Base-by-base conservation (phyloP, 148 eudicot species). In the Pouteria glomerata region DNA sequence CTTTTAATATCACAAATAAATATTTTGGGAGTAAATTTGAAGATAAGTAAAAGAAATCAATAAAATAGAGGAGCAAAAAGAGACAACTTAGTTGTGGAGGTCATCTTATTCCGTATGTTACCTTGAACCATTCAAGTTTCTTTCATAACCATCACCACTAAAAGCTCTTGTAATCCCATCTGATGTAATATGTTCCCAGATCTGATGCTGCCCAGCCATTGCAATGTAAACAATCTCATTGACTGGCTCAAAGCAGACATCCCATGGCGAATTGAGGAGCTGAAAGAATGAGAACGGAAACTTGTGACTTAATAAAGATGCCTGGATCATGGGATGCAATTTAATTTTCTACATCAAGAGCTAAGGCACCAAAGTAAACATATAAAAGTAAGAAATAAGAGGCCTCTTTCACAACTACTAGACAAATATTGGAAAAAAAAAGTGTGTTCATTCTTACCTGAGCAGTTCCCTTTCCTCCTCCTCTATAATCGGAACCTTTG, bases 151-250 rank as follows among this genome's bases (percentile, higher is more conserved):
- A 82, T 94, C 91, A 37, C 98, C 98, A 57, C 98, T 94, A 63
- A 94, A 91, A 78, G 85, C 86, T 71, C 68, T 78, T 37, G 96
- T 91, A 69, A 80, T 74, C 73, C 85, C 96, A 81, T 87, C 83
- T 34, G 73, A 44, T 61, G 84, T 78, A 79, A 81, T 85, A 78
- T 91, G 88, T 75, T 73, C 84, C 98, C 98, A 94, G 39, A 94
- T 94, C 84, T 91, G 98, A 85, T 94, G 98, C 84, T 94, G 98
- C 29, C 98, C 98, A 71, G 98, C 97, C 93, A 94, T 91, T 81
- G 98, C 97, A 73, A 94, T 88, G 81, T 87, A 94, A 37, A 91
- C 90, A 79, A 76, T 84, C 66, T 82, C 91, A 55, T 79, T 86
- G 42, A 77, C 78, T 68, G 97, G 87, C 52, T 94, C 88, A 82